These are phyloP conservation scores for Rubia yunnanensis DNA, from an alignment of 257 asterid genomes.

Conservation along the genomic window DNA sequence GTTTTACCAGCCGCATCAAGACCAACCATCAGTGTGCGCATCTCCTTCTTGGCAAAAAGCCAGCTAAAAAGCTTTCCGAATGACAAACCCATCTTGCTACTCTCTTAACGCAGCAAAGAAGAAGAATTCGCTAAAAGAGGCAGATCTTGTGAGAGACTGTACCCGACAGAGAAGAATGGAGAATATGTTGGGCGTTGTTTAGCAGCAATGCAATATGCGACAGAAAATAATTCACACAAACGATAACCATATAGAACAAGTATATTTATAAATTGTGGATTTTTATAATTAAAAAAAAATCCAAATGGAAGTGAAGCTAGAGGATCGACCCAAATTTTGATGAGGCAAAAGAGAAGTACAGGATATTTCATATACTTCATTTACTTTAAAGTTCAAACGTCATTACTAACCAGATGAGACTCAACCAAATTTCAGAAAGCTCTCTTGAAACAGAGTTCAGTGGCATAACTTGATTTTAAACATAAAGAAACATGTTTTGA, in stretches of 20 bases:
- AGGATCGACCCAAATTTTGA: background rate
- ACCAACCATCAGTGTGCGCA: conserved; percentile 79
- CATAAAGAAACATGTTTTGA: background rate
- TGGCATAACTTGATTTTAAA: background rate
- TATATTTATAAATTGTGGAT: background rate
- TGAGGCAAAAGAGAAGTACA: background rate
- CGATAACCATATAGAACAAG: background rate
- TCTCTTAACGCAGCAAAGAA: conserved; percentile 11
- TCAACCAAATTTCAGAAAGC: background rate
- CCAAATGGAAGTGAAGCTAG: background rate
- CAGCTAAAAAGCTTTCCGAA: conserved; percentile 72
- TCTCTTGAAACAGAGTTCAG: background rate
- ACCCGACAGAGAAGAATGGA: conserved; percentile 14
- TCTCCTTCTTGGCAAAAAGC: conserved; percentile 71
- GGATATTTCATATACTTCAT: background rate
- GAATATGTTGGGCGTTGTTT: background rate
- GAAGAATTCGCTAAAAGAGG: conserved; percentile 6
- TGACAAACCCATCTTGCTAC: conserved; percentile 55
- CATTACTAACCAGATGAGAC: background rate
- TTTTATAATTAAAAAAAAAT: background rate
- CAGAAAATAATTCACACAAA: background rate
- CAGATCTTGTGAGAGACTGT: conserved; percentile 22
- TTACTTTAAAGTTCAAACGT: too few relatives aligned
- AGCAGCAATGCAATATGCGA: background rate
- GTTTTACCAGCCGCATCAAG: too few relatives aligned